Base-by-base conservation (phyloP, 441 rosid species). In the Iberis amara region DNA sequence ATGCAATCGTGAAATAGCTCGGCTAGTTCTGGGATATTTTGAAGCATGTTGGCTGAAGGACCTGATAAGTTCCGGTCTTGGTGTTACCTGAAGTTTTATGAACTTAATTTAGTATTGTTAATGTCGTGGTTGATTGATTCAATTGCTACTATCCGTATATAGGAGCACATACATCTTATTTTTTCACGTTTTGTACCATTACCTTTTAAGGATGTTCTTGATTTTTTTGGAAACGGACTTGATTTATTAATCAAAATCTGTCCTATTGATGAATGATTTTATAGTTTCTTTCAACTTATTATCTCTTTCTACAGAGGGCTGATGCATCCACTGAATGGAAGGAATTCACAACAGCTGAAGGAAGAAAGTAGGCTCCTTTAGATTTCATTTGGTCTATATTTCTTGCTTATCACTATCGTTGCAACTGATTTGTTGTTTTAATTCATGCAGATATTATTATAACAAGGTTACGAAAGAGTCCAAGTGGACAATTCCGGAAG, bases 401-500 rank as follows among this genome's bases (percentile, higher is more conserved):
- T 11, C 23, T 6, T 61, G 36, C 36, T 24, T 53, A 66, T 59
- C 28, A 48, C 41, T 18, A 26, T 54, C 32, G 13, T 38, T 40
- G 56, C 26, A 37, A 27, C 43, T 55, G 14, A 54, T 36, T 67
- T 41, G 26, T 18, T 50, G 18, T 37, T 51, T 48, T 35, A 50
- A 53, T 39, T 62, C 63, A 47, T 55, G 60, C 79, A 92, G 98
- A 73, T 92, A 92, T 67, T 92, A 85, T 61, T 83, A 88, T 76
- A 88, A 91, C 76, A 92, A 92, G 82, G 76, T 78, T 53, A 82
- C 98, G 39, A 89, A 86, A 68, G 83, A 82, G 69, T 92, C 98
- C 38, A 85, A 86, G 78, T 92, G 98, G 98, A 68, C 95, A 53
- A 80, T 92, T 31, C 98, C 96, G 13, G 97, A 92, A 49, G 98